Percentiles rank a stretch among this genome's conserved stretches.
Evolutionary conservation across 2,329 filamentous ascomycete genomes (phyloP).

Genomic region (Epichloe elymi): DNA sequence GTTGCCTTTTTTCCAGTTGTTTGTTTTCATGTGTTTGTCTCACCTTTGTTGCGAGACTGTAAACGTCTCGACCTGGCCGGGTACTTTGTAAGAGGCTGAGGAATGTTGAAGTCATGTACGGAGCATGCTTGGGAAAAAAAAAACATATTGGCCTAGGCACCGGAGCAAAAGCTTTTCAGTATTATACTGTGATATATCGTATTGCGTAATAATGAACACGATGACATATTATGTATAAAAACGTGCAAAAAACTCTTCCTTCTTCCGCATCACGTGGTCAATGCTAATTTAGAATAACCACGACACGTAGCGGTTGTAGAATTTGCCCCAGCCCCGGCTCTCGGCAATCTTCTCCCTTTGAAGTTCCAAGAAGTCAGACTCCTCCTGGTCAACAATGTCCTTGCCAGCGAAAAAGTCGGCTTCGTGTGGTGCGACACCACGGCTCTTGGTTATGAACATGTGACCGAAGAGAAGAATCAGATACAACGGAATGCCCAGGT

Average conservation of each 20-base stretch:
- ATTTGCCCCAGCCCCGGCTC: conserved; percentile 17
- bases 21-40: too few relatives aligned
- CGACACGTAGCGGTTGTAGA: conserved; percentile 25
- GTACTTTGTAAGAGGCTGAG: too few relatives aligned
- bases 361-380: conserved; percentile 49
- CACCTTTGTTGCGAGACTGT: too few relatives aligned
- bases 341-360: conserved; percentile 17
- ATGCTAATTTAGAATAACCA: conserved; percentile 21
- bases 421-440: conserved; percentile 41
- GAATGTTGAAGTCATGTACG: too few relatives aligned
- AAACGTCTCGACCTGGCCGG: too few relatives aligned
- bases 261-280: too few relatives aligned
- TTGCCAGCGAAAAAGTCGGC: conserved; percentile 63
- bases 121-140: too few relatives aligned
- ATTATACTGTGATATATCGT: not conserved
- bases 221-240: not conserved
- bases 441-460: conserved; percentile 43
- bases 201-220: not conserved
- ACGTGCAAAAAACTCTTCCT: not conserved
- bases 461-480: conserved; percentile 55
- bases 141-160: too few relatives aligned
- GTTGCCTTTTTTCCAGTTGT: too few relatives aligned
- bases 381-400: conserved; percentile 59
- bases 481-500: conserved; percentile 65
- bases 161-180: too few relatives aligned